Conservation (phyloP, 805 yeast genomes). For the Candida coquimbonensis region DNA sequence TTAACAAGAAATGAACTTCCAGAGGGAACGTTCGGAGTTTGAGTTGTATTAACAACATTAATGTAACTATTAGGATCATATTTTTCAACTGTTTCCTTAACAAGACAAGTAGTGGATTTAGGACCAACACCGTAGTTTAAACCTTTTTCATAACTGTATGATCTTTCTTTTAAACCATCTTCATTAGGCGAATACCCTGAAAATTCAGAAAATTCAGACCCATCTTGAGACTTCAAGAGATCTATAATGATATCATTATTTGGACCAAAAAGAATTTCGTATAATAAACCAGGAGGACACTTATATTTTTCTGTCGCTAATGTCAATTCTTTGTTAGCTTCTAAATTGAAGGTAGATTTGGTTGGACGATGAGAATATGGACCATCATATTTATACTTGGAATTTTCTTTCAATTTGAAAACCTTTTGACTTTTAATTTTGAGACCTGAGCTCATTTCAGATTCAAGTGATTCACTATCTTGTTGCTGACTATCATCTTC, state of each 20-base stretch:
- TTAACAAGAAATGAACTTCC: conserved; percentile 75
- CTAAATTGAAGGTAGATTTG: conserved; percentile 35
- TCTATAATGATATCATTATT: conserved; percentile 36
- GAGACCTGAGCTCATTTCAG: conserved; percentile 4
- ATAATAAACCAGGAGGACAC: conserved; percentile 77
- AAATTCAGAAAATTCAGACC: conserved; percentile 30
- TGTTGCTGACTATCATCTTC: conserved; percentile 13
- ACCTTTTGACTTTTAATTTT: conserved; percentile 18
- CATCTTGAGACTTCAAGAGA: conserved; percentile 34
- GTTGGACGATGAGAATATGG: conserved; percentile 62
- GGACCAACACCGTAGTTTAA: conserved; percentile 86
- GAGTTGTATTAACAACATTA: conserved; percentile 53
- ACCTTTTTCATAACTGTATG: conserved; percentile 65
- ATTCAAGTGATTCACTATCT: not conserved
- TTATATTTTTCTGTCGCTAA: conserved; percentile 45
- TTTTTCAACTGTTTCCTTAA: conserved; percentile 50
- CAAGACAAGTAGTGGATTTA: conserved; percentile 74
- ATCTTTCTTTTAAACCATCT: conserved; percentile 38
- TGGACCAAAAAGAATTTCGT: conserved; percentile 62
- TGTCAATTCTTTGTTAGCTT: conserved; percentile 41
- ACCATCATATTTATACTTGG: conserved; percentile 47
- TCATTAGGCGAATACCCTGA: conserved; percentile 28
- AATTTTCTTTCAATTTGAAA: conserved; percentile 31
- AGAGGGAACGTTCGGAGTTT: conserved; percentile 93
- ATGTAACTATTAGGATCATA: conserved; percentile 49